A percentile compares a stretch with the other conserved stretches of the same genome.
Evolutionary conservation across 805 yeast species (phyloP).

Genomic region (Candida cerambycidarum): DNA sequence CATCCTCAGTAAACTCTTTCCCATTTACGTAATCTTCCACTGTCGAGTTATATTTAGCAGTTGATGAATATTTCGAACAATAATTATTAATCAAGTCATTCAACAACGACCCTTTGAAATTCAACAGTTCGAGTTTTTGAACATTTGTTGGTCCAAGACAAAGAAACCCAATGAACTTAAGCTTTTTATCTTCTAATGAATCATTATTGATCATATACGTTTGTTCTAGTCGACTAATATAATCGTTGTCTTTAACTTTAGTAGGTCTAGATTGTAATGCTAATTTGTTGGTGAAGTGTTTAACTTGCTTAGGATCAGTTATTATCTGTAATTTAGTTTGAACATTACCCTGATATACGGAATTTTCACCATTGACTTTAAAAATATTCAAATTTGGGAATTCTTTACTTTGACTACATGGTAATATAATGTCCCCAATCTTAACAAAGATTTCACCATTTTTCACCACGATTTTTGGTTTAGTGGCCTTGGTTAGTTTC

Average conservation of each 20-base stretch:
- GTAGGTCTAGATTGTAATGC: slow-evolving; percentile 1
- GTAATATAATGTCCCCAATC: slow-evolving; percentile 27
- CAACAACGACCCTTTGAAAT: slow-evolving; percentile 10
- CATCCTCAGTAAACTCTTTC: background rate
- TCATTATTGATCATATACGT: slow-evolving; percentile 13
- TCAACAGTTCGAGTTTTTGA: slow-evolving; percentile 9
- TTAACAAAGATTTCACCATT: slow-evolving; percentile 35
- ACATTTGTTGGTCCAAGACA: slow-evolving; percentile 49
- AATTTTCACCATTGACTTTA: slow-evolving; percentile 10
- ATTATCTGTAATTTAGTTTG: slow-evolving; percentile 29
- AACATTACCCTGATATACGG: slow-evolving; percentile 31
- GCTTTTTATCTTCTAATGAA: slow-evolving; percentile 6
- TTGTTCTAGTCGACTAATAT: background rate
- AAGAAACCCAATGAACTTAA: slow-evolving; percentile 42
- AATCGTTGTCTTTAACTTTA: slow-evolving; percentile 10
- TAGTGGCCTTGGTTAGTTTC: background rate
- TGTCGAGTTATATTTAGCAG: slow-evolving; percentile 30
- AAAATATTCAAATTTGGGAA: slow-evolving; percentile 37
- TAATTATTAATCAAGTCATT: slow-evolving; percentile 21
- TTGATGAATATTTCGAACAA: slow-evolving; percentile 19
- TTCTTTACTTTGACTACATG: slow-evolving; percentile 35
- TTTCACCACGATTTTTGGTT: slow-evolving; percentile 36
- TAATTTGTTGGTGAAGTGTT: background rate
- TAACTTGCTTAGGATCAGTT: slow-evolving; percentile 25
- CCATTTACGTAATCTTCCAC: slow-evolving; percentile 29